These are phyloP conservation scores for Cladosporium sphaerospermum DNA, from an alignment of 2,329 filamentous ascomycete species.

Conservation along the genomic window DNA sequence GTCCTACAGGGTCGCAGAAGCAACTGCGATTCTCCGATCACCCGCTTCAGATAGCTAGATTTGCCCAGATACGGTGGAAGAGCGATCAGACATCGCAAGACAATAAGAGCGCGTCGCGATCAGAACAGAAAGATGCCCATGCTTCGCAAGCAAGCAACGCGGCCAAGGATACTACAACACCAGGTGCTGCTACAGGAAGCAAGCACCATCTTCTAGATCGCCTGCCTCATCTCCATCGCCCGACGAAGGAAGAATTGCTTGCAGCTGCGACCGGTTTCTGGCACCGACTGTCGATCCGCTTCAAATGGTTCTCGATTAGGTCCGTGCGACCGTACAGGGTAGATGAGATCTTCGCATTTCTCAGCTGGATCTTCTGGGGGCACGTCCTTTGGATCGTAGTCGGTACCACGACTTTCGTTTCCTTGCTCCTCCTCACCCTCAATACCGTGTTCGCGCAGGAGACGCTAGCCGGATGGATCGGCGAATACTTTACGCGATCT, in stretches of 20 bases:
- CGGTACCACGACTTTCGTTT: conserved; percentile 96
- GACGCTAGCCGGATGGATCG: conserved; percentile 86
- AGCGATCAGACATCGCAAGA: conserved; percentile 14
- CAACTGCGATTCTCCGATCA: neutral
- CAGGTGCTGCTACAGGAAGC: conserved; percentile 11
- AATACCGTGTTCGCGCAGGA: conserved; percentile 98
- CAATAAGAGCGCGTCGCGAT: neutral
- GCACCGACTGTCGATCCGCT: conserved; percentile 80
- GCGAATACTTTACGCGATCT: conserved; percentile 90
- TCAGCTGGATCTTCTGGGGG: conserved; percentile 90
- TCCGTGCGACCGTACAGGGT: conserved; percentile 90
- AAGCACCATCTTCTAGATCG: conserved; percentile 46
- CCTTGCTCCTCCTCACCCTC: conserved; percentile 78
- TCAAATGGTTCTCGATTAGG: conserved; percentile 96
- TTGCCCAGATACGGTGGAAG: conserved; percentile 16
- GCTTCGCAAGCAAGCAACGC: conserved; percentile 19
- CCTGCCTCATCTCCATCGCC: conserved; percentile 66
- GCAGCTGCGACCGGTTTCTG: conserved; percentile 89
- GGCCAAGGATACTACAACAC: conserved; percentile 24
- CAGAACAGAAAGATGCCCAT: conserved; percentile 19
- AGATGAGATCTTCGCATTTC: conserved; percentile 92
- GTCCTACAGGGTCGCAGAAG: neutral
- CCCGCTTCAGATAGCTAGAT: neutral
- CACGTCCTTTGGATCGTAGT: conserved; percentile 95
- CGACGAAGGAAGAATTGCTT: conserved; percentile 87